Conservation (phyloP, 352 stramenopile species). For the Phytophthora cryptogea region DNA sequence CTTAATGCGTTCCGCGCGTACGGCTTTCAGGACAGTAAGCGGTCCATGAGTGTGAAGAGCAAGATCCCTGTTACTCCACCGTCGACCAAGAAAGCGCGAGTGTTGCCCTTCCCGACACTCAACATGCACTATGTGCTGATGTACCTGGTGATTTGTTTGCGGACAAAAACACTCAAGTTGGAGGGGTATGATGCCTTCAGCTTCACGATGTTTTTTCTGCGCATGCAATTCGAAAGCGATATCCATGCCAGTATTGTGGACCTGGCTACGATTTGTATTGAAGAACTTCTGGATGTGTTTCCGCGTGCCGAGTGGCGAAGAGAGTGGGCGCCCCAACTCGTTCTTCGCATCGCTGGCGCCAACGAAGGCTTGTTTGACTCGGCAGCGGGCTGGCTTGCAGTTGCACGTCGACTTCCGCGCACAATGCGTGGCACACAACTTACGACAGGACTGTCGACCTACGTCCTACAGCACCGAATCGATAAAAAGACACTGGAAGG, state of each 20-base stretch:
- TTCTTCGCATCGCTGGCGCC: slow-evolving; percentile 75
- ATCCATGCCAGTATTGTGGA: slow-evolving; percentile 81
- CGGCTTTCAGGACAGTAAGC: slow-evolving; percentile 84
- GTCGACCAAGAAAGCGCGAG: slow-evolving; percentile 23
- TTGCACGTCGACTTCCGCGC: slow-evolving; percentile 71
- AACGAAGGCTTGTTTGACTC: slow-evolving; percentile 85
- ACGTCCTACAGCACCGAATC: slow-evolving; percentile 82
- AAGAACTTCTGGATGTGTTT: slow-evolving; percentile 81
- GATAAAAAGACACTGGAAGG: slow-evolving; percentile 57
- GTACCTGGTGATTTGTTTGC: slow-evolving; percentile 76
- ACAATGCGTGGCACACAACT: slow-evolving; percentile 78
- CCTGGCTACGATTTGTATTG: slow-evolving; percentile 76
- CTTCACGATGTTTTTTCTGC: slow-evolving; percentile 87
- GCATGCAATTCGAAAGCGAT: slow-evolving; percentile 82
- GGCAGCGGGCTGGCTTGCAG: slow-evolving; percentile 68
- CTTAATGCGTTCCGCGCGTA: slow-evolving; percentile 76
- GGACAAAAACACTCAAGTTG: slow-evolving; percentile 61
- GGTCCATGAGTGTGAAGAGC: slow-evolving; percentile 81
- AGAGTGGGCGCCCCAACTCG: slow-evolving; percentile 75
- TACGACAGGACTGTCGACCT: slow-evolving; percentile 74
- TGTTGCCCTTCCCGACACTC: slow-evolving; percentile 63
- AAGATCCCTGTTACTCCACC: slow-evolving; percentile 59
- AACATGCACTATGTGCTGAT: slow-evolving; percentile 86
- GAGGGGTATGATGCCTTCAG: slow-evolving; percentile 83
- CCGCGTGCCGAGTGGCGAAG: slow-evolving; percentile 66